Base-by-base conservation (phyloP, 1,284 basidiomycete species). In the Porodaedalea pini region DNA sequence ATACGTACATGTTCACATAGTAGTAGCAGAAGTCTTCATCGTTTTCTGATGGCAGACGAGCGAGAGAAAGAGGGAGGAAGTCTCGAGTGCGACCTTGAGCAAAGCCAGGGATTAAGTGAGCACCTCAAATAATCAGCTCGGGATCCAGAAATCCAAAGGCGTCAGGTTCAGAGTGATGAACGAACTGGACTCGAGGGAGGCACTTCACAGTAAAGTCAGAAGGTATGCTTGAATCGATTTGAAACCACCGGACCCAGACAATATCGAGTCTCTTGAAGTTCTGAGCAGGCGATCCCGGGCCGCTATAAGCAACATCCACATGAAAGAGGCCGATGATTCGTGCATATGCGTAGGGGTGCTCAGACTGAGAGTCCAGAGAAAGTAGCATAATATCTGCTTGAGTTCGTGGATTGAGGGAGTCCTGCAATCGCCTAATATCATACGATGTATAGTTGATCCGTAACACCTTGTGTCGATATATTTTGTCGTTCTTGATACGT, bases 371-470 rank as follows among this genome's bases (percentile, higher is more conserved):
- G 67, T 4, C 57, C 59, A 3, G 69, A 63, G 2, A 64, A 57
- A n/a, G n/a, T n/a, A n/a, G n/a, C n/a, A n/a, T n/a, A n/a, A n/a
- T n/a, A n/a, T n/a, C n/a, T n/a, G n/a, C 1, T 31, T 68, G 66
- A 1, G 64, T 68, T 0, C 62, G 51, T 0, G 69, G 71, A 48
- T 74, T 78, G 52, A 79, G 61, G 0, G 62, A 65, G 54, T 79
- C 77, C 50, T 73, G 71, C 4, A 64, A 64, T 3, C 69, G 67
- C 0, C 67, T 66, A 10, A 75, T 52, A 52, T 79, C 70, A 56
- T 80, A 79, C 1, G 73, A 76, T 0, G 74, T 79, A 59, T 74
- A 78, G 52, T 78, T 75, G 51, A 79, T 54, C 0, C 64, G 63
- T n/a, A 73, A 40, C 0, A 61, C 61, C n/a, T 68, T 66, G 53